A percentile compares a stretch with the other conserved stretches of the same genome.
Conservation (phyloP, 2,329 filamentous ascomycete species). For the Colletotrichum sp. region DNA sequence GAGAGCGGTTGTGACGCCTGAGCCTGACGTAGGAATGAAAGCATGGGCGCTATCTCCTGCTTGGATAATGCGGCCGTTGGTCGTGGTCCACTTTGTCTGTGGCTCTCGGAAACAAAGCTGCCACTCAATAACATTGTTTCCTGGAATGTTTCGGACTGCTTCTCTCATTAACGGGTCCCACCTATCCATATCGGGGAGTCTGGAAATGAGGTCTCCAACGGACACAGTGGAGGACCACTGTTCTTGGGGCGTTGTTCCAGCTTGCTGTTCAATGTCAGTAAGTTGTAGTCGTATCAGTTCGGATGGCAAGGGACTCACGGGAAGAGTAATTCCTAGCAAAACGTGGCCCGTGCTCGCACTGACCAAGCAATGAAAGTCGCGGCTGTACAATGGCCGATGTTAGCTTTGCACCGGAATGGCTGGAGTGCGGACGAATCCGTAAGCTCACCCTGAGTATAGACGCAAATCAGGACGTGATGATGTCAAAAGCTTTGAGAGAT, state of each 20-base stretch:
- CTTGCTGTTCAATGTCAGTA: not conserved
- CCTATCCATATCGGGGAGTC: not conserved
- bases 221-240: not conserved
- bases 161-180: not conserved
- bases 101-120: slow-evolving; percentile 20
- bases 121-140: slow-evolving; percentile 15
- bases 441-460: not conserved
- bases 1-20: slow-evolving; percentile 24
- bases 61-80: slow-evolving; percentile 20
- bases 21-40: slow-evolving; percentile 23
- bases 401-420: not conserved
- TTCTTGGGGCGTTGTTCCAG: not conserved
- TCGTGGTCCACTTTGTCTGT: slow-evolving; percentile 14
- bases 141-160: not conserved
- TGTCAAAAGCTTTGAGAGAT: not conserved
- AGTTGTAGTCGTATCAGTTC: too few relatives aligned
- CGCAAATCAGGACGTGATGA: not conserved
- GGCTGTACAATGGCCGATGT: not conserved
- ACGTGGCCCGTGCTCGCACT: not conserved
- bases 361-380: not conserved
- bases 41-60: slow-evolving; percentile 26
- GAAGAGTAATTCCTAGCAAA: too few relatives aligned
- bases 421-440: too few relatives aligned
- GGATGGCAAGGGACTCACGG: too few relatives aligned
- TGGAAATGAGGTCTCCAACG: not conserved